Conservation (phyloP, 2,329 filamentous ascomycete genomes). For the Mariannaea sp. region DNA sequence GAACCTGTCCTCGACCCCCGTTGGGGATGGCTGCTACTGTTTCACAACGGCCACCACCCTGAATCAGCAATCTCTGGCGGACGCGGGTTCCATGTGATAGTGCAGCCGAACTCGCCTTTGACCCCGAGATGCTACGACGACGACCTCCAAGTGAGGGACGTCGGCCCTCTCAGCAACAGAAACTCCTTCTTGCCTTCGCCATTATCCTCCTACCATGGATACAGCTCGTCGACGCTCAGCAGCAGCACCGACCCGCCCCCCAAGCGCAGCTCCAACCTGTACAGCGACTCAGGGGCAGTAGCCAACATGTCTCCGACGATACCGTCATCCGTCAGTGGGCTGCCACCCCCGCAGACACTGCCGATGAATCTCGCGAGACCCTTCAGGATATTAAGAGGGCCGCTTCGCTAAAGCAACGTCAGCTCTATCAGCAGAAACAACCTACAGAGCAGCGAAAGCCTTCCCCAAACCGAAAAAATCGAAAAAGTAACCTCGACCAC, state of each 20-base stretch:
- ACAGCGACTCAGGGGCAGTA: slow-evolving; percentile 32
- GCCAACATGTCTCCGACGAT: slow-evolving; percentile 37
- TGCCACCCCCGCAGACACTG: slow-evolving; percentile 39
- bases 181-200: slow-evolving; percentile 59
- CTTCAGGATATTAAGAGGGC: slow-evolving; percentile 36
- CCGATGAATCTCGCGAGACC: slow-evolving; percentile 37
- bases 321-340: slow-evolving; percentile 39
- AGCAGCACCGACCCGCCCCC: slow-evolving; percentile 55
- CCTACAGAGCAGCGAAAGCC: slow-evolving; percentile 25
- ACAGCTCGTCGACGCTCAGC: slow-evolving; percentile 64
- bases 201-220: slow-evolving; percentile 62
- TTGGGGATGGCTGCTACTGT: slow-evolving; percentile 30
- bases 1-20: not conserved
- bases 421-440: slow-evolving; percentile 29
- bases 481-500: slow-evolving; percentile 41
- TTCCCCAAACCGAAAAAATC: slow-evolving; percentile 38
- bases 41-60: slow-evolving; percentile 22
- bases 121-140: slow-evolving; percentile 63
- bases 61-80: slow-evolving; percentile 9
- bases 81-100: slow-evolving; percentile 36
- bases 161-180: slow-evolving; percentile 53
- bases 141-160: slow-evolving; percentile 64
- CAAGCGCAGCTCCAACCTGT: slow-evolving; percentile 29
- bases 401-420: slow-evolving; percentile 35
- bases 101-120: slow-evolving; percentile 15